These are phyloP conservation scores for Tausonia pullulans DNA, from an alignment of 1,284 basidiomycete genomes.

Conservation along the genomic window DNA sequence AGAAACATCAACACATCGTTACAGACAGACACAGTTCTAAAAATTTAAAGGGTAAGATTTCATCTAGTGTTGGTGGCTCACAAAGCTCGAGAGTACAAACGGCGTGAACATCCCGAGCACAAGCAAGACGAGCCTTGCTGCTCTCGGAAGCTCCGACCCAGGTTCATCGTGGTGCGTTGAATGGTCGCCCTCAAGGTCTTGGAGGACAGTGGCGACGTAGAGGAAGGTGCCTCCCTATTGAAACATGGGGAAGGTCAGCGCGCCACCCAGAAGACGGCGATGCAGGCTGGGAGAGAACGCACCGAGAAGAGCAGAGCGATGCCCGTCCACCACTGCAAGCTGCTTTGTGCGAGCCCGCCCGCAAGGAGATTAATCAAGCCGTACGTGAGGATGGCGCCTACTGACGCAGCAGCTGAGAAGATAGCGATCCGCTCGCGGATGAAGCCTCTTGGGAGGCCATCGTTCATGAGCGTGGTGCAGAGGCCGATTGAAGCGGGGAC, in stretches of 20 bases:
- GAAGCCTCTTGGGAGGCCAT: constrained; percentile 49
- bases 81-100: constrained; percentile 40
- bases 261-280: not conserved
- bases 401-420: constrained; percentile 68
- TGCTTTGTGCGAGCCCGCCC: constrained; percentile 25
- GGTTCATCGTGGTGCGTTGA: constrained; percentile 31
- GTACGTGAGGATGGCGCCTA: constrained; percentile 64
- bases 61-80: constrained; percentile 37
- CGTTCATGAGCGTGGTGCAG: constrained; percentile 62
- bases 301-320: constrained; percentile 67
- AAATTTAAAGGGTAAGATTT: no score
- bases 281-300: constrained; percentile 23
- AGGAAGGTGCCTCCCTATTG: constrained; percentile 80
- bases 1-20: no score
- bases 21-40: no score
- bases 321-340: constrained; percentile 52
- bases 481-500: constrained; percentile 77
- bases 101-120: constrained; percentile 61
- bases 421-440: constrained; percentile 61
- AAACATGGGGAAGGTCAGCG: not conserved
- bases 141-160: constrained; percentile 39
- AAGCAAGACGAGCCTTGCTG: constrained; percentile 45
- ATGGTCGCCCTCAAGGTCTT: constrained; percentile 43
- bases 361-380: constrained; percentile 49
- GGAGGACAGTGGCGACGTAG: constrained; percentile 78